phyloP scores from a whole-genome alignment of 1,284 basidiomycete species.

The Takashimella tepidaria region DNA sequence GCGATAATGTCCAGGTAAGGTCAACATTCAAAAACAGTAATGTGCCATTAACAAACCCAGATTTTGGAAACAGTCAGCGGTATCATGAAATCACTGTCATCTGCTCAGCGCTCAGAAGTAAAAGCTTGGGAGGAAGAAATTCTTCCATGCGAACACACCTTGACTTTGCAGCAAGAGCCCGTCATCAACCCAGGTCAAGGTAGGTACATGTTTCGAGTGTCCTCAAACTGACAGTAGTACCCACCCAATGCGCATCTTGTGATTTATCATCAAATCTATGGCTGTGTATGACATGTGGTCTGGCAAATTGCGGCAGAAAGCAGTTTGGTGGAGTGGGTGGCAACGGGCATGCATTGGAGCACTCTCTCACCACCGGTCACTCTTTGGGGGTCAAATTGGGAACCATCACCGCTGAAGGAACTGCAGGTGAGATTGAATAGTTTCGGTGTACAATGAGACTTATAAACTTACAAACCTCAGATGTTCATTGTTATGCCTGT shows the following conservation, averaged over 20 bases:
- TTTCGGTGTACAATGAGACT: neutral
- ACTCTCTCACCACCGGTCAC: conserved; percentile 73
- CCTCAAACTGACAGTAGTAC: conserved; percentile 60
- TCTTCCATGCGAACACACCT: conserved; percentile 76
- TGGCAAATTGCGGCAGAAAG: conserved; percentile 83
- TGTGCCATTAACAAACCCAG: conserved; percentile 36
- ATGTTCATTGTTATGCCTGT: conserved; percentile 92
- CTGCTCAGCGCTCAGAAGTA: conserved; percentile 86
- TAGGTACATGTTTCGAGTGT: conserved; percentile 51
- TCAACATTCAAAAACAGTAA: too few species aligned
- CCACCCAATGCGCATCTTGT: conserved; percentile 71
- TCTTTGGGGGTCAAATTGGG: conserved; percentile 88
- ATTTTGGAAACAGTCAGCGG: conserved; percentile 60
- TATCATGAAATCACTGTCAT: conserved; percentile 76
- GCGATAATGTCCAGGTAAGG: conserved; percentile 47
- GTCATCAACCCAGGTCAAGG: conserved; percentile 33
- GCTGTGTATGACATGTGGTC: conserved; percentile 92
- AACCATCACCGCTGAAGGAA: conserved; percentile 93
- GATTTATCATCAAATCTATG: conserved; percentile 85
- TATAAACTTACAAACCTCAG: conserved; percentile 48
- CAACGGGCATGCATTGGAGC: conserved; percentile 82
- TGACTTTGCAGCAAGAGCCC: conserved; percentile 65
- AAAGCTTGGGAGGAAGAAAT: conserved; percentile 99
- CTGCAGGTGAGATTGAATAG: conserved; percentile 62
- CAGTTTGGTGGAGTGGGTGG: conserved; percentile 83